Evolutionary conservation across 768 basidiomycete genomes (phyloP), one percentile per base, ranked within the genome.

Genomic region (Pulveroboletus sp.): DNA sequence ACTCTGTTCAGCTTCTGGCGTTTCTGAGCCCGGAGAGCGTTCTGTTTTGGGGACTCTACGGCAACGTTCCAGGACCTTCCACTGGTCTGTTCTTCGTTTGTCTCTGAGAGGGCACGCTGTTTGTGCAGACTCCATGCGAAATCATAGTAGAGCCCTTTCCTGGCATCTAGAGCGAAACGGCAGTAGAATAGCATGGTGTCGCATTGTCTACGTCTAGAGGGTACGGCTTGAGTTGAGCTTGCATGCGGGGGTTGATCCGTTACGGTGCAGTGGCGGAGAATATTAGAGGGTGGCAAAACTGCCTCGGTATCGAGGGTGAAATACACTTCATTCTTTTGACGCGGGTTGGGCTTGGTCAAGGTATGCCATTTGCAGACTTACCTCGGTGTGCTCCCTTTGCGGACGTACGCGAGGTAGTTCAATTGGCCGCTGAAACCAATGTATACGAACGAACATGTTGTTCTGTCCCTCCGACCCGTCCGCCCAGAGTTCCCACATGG

Each of bases 351-450:
- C 54, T 12, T 17, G 38, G 37, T 37, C 23, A 38, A 41, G 45
- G 19, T 5, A 19, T 29, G 32, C 12, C 13, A 20, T 10, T 38
- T n/a, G 14, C 47, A 13, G 9, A 61, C 76, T 40, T 47, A 88
- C 88, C 68, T 83, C 75, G 38, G 70, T 59, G 62, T 83, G 77
- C 16, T 80, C 77, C 36, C 86, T 75, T 54, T 78, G 77, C 1
- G 79, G 80, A 12, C 87, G 74, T 45, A 82, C 68, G 22, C 68
- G 68, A 7, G 86, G 76, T 50, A 89, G 69, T 61, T 90, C 81
- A 0, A 70, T 66, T 1, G 86, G 86, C 27, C 81, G 69, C 53
- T 86, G 68, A 58, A 90, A 91, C 88, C 87, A 91, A 56, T 89
- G 88, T 20, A 90, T 67, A 23, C 78, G 75, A 20, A 86, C 65